A percentile compares a stretch with the other conserved stretches of the same genome.
These are phyloP conservation scores for Vigna unguiculata DNA, from an alignment of 306 rosid species.

Conservation along the genomic window DNA sequence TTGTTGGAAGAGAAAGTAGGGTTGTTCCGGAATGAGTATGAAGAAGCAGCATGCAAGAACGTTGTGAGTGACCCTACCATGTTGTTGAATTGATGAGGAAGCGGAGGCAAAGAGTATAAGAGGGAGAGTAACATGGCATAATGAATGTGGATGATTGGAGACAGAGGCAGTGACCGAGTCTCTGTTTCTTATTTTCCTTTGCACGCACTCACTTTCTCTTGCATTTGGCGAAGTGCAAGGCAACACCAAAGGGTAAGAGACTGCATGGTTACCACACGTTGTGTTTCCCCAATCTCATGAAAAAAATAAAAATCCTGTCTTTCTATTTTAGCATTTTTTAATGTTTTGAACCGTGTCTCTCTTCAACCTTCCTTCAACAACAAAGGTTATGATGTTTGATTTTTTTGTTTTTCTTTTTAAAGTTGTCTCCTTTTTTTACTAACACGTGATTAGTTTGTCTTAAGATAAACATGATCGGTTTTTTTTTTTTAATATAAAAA, in stretches of 20 bases:
- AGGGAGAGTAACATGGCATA: slow-evolving; percentile 44
- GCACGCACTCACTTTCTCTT: slow-evolving; percentile 29
- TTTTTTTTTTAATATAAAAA: neutral
- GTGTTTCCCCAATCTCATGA: too few species aligned
- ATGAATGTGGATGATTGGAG: slow-evolving; percentile 38
- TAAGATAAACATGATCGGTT: neutral
- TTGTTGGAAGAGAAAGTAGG: slow-evolving; percentile 11
- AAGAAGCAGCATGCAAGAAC: neutral
- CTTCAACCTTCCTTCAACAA: too few species aligned
- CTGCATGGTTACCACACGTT: slow-evolving; percentile 55
- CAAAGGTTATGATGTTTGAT: too few species aligned
- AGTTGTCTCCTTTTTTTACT: neutral
- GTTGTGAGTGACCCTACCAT: slow-evolving; percentile 22
- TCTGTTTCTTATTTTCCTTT: slow-evolving; percentile 11
- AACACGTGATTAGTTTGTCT: slow-evolving; percentile 24
- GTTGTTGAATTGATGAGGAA: slow-evolving; percentile 2
- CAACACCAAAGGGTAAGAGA: slow-evolving; percentile 9
- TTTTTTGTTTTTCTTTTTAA: too few species aligned
- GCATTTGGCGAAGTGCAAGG: slow-evolving; percentile 41
- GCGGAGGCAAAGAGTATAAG: slow-evolving; percentile 8
- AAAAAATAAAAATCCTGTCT: too few species aligned
- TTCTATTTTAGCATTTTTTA: too few species aligned
- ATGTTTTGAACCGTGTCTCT: too few species aligned
- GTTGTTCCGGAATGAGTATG: neutral
- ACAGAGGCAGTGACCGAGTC: slow-evolving; percentile 55